phyloP scores from a whole-genome alignment of 352 stramenopile genomes.

The Paralagenidium karlingii region DNA sequence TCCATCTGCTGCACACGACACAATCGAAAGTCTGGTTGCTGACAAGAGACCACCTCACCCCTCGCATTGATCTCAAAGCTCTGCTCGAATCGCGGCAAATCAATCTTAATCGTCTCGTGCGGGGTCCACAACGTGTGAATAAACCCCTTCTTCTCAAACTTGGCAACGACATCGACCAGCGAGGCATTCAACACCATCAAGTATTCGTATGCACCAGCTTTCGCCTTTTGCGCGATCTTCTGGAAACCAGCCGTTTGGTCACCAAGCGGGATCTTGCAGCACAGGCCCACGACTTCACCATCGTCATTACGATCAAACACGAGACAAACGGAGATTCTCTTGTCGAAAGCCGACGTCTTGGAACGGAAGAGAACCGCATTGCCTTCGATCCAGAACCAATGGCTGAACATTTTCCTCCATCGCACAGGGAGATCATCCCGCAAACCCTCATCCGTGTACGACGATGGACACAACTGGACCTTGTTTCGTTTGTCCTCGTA shows the following conservation, averaged over 20 bases:
- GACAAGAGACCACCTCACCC: too few species aligned
- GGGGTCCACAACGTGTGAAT: slow-evolving; percentile 16
- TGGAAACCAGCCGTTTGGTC: slow-evolving; percentile 9
- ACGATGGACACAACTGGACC: slow-evolving; percentile 15
- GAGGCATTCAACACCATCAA: slow-evolving; percentile 9
- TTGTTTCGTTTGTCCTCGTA: slow-evolving; percentile 3
- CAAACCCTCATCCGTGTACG: slow-evolving; percentile 17
- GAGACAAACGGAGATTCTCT: slow-evolving; percentile 1
- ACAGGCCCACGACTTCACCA: slow-evolving; percentile 2
- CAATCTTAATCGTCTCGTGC: slow-evolving; percentile 11
- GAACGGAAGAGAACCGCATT: slow-evolving; percentile 24
- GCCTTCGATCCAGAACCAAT: slow-evolving; percentile 36
- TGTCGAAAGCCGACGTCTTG: background rate
- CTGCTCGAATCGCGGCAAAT: slow-evolving; percentile 25
- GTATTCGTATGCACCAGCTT: slow-evolving; percentile 7
- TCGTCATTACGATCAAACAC: slow-evolving; percentile 10
- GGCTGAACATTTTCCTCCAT: slow-evolving; percentile 18
- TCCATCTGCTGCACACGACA: too few species aligned
- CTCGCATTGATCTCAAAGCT: too few species aligned
- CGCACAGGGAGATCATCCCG: slow-evolving; percentile 9
- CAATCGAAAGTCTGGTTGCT: too few species aligned
- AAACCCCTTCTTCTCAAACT: slow-evolving; percentile 24
- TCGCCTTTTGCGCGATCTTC: slow-evolving; percentile 5
- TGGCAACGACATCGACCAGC: slow-evolving; percentile 11
- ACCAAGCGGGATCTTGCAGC: slow-evolving; percentile 17